Evolutionary conservation across 176 grass and related monocot genomes (phyloP).

Genomic region (Typha latifolia): DNA sequence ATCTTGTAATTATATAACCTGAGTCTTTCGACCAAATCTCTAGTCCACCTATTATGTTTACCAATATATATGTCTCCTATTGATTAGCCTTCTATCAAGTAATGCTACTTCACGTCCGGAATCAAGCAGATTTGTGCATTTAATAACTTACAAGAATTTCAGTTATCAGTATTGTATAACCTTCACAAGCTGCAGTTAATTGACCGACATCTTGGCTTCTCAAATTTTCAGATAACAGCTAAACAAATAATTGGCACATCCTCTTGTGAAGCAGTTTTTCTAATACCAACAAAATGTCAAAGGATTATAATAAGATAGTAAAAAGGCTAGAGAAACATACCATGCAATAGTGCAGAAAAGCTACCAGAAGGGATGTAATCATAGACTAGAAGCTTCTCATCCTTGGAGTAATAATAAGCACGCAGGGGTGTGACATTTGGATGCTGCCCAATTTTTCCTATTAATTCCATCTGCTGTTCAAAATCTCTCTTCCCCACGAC

Average conservation of each 20-base stretch:
- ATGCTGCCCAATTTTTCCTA: constrained; percentile 66
- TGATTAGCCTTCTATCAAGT: no score
- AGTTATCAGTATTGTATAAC: no score
- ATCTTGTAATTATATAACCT: no score
- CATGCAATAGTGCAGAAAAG: constrained; percentile 71
- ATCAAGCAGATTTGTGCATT: no score
- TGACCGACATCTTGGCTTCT: no score
- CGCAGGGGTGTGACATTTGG: constrained; percentile 70
- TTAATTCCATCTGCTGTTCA: constrained; percentile 92
- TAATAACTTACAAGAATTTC: no score
- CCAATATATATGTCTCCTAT: no score
- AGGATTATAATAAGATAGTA: neutral
- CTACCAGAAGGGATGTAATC: constrained; percentile 68
- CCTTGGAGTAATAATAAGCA: constrained; percentile 98
- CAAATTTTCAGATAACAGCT: no score
- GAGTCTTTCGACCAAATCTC: no score
- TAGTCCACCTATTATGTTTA: no score
- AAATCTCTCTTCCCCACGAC: constrained; percentile 85
- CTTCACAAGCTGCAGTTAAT: no score
- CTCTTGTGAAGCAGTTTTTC: neutral
- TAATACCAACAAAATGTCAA: neutral
- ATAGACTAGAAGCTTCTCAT: constrained; percentile 96
- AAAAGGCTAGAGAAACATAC: constrained; percentile 29
- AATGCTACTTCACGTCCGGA: no score
- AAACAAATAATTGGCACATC: neutral